Evolutionary conservation across 306 rosid species (phyloP).

Genomic region (Malus domestica): ASM211411v1 NC_041798.1:25184501-25185000

Average conservation of each 20-base stretch:
- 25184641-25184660: too few species aligned
- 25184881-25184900: neutral
- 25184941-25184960: neutral
- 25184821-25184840: too few species aligned
- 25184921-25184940: neutral
- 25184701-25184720: too few species aligned
- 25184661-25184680: too few species aligned
- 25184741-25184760: neutral
- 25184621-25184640: neutral
- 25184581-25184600: neutral
- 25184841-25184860: neutral
- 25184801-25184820: too few species aligned
- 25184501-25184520: conserved; percentile 10
- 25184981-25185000: neutral
- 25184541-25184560: too few species aligned
- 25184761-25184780: too few species aligned
- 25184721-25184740: too few species aligned
- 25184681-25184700: too few species aligned
- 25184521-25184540: conserved; percentile 11
- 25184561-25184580: neutral
- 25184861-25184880: too few species aligned
- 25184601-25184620: neutral
- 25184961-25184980: neutral
- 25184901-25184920: neutral
- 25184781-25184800: too few species aligned